Conservation (phyloP, 441 rosid species). For the Codiaeum variegatum region DNA sequence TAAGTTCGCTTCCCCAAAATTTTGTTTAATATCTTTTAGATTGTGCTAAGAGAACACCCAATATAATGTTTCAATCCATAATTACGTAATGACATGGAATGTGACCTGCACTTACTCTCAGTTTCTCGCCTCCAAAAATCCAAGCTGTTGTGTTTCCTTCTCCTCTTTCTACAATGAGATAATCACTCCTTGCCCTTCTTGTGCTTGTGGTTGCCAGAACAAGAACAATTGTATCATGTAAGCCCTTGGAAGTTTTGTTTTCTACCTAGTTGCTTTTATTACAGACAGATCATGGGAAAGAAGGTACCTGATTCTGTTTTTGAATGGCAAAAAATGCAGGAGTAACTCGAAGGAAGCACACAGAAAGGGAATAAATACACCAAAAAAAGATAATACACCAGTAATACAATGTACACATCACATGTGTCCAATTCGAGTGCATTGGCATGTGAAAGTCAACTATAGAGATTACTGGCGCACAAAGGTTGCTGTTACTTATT, state of each 20-base stretch:
- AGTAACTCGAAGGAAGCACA: slow-evolving; percentile 51
- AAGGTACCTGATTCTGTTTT: neutral
- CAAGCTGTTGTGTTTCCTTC: slow-evolving; percentile 82
- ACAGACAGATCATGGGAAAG: neutral
- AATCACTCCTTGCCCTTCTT: slow-evolving; percentile 80
- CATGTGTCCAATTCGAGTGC: slow-evolving; percentile 88
- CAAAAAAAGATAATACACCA: slow-evolving; percentile 59
- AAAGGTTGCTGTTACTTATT: slow-evolving; percentile 79
- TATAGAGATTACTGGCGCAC: slow-evolving; percentile 85
- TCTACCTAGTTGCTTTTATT: neutral
- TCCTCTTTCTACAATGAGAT: slow-evolving; percentile 93
- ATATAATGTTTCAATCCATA: neutral
- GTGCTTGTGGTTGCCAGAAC: slow-evolving; percentile 77
- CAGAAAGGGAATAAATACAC: slow-evolving; percentile 48
- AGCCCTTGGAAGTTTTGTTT: slow-evolving; percentile 20
- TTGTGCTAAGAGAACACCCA: neutral
- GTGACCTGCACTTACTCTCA: slow-evolving; percentile 93
- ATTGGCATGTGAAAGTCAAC: slow-evolving; percentile 90
- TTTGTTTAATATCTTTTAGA: neutral
- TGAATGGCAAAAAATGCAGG: slow-evolving; percentile 43
- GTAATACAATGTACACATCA: slow-evolving; percentile 88
- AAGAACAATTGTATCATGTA: slow-evolving; percentile 64
- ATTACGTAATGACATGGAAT: slow-evolving; percentile 85
- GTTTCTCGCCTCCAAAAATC: slow-evolving; percentile 77
- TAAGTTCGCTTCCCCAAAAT: slow-evolving; percentile 25